Evolutionary conservation across 805 yeast species (phyloP).

Genomic region (Sugiyamaella qingdaonensis): DNA sequence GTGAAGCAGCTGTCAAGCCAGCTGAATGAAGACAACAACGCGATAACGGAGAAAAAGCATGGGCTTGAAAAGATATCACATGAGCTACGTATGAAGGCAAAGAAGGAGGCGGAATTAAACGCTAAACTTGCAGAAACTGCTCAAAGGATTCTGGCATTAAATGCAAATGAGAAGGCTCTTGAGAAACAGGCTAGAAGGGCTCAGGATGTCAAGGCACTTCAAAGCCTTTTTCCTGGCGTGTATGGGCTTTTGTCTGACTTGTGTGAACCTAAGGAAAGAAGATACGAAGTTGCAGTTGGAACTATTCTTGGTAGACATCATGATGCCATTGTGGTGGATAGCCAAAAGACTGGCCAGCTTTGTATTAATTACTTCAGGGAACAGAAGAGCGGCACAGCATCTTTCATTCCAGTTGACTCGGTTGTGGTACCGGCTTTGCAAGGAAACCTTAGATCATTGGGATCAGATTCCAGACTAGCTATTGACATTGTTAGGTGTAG

Average conservation of each 20-base stretch:
- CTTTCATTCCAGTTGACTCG: constrained; percentile 84
- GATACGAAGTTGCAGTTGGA: constrained; percentile 68
- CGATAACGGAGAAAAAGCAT: constrained; percentile 24
- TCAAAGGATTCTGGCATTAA: constrained; percentile 61
- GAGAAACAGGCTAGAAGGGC: constrained; percentile 63
- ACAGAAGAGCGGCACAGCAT: constrained; percentile 77
- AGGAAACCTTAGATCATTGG: constrained; percentile 46
- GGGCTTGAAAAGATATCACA: constrained; percentile 23
- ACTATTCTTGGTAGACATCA: constrained; percentile 73
- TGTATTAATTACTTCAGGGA: constrained; percentile 79
- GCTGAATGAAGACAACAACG: constrained; percentile 25
- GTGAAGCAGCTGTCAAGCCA: constrained; percentile 32
- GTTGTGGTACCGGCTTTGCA: constrained; percentile 56
- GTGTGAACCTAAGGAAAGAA: constrained; percentile 68
- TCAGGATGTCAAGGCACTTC: constrained; percentile 67
- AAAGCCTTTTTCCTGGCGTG: constrained; percentile 78
- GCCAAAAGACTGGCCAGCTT: constrained; percentile 59
- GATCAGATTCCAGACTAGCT: constrained; percentile 59
- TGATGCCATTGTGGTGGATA: constrained; percentile 83
- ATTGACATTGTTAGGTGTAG: constrained; percentile 52
- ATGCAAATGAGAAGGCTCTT: constrained; percentile 73
- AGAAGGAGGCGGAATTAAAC: constrained; percentile 58
- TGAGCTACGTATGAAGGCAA: constrained; percentile 21
- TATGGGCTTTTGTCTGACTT: constrained; percentile 76
- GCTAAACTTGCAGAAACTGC: constrained; percentile 58